Base-by-base conservation (phyloP, 2,329 filamentous ascomycete genomes). In the Talaromyces rugulosus region DNA sequence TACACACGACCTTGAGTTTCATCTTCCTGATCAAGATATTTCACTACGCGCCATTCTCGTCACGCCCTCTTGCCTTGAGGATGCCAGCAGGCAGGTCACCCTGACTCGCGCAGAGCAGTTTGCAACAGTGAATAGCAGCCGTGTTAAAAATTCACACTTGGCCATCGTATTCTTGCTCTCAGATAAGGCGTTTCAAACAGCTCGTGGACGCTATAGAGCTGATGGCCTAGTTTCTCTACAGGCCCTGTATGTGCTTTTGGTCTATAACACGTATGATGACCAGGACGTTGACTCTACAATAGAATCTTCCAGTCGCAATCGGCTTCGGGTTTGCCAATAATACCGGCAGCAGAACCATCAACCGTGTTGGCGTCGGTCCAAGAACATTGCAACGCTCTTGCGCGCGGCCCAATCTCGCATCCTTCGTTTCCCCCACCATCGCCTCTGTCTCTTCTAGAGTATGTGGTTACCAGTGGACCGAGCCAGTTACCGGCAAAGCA, bases 301-400 rank as follows among this genome's bases (percentile, higher is more conserved):
- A 65, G 60, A 34, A 30, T 72, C 5, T 62, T 67, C 50, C 67
- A 73, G 40, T 65, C 63, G 5, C 57, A 68, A 12, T 54, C 64
- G n/a, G 55, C 16, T 7, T 59, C 56, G 5, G 7, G 52, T 14
- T 44, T 73, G 11, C 65, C 74, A 1, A 67, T 74, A 3, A 68
- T 80, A 12, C 69, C 76, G 7, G 64, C 69, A 5, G 67, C 80
- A n/a, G 67, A 69, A 40, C 62, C 66, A 5, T 60, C 64, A 0
- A 61, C 62, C 8, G 59, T 73, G 16, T 34, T 71, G 11, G 2
- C 66, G 9, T 64, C 63, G 16, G 50, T 74, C 12, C 59, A 69
- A 30, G 64, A 66, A 33, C 70, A 72, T 44, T 75, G 77, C 23
- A 71, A 76, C 65, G 76, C 74, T 60, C 65, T 81, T 33, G 67